These are phyloP conservation scores for Steccherinum ochraceum DNA, from an alignment of 768 basidiomycete genomes.

Conservation along the genomic window DNA sequence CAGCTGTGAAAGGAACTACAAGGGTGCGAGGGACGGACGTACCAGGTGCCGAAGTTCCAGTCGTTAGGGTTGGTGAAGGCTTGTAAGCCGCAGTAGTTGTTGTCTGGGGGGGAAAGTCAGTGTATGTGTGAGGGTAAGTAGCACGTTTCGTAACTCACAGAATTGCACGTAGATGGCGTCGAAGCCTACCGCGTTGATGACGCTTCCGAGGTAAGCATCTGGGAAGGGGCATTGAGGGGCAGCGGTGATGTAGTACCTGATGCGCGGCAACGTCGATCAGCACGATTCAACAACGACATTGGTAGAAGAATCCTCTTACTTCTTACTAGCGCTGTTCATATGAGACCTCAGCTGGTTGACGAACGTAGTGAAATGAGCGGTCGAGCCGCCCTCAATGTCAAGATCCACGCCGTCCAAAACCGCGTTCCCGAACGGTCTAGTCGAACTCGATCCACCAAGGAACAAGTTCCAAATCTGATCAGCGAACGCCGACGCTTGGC, in stretches of 20 bases:
- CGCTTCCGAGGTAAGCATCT: conserved; percentile 52
- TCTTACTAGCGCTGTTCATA: conserved; percentile 44
- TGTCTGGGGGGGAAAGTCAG: conserved; percentile 25
- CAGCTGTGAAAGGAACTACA: too few relatives aligned
- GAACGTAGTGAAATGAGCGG: conserved; percentile 22
- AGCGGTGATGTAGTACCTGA: conserved; percentile 62
- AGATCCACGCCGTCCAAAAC: conserved; percentile 72
- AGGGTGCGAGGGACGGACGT: too few relatives aligned
- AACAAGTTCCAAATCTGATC: conserved; percentile 70
- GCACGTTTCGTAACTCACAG: conserved; percentile 28
- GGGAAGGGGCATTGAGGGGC: conserved; percentile 69
- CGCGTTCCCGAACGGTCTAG: conserved; percentile 66
- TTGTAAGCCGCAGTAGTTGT: conserved; percentile 55
- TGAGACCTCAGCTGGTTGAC: conserved; percentile 51
- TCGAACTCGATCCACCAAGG: conserved; percentile 54
- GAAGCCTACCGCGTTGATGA: conserved; percentile 55
- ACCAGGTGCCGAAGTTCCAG: conserved; percentile 55
- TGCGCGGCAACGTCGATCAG: too few relatives aligned
- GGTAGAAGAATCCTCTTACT: conserved; percentile 26
- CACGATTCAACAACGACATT: not conserved
- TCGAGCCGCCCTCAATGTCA: conserved; percentile 65
- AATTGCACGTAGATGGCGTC: conserved; percentile 76
- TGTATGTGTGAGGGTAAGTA: conserved; percentile 2
- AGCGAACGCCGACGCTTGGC: conserved; percentile 53
- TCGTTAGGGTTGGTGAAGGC: conserved; percentile 38